Evolutionary conservation across 208 protist species (phyloP), one percentile per base, ranked within the genome.

Genomic region (Leishmania braziliensis): DNA sequence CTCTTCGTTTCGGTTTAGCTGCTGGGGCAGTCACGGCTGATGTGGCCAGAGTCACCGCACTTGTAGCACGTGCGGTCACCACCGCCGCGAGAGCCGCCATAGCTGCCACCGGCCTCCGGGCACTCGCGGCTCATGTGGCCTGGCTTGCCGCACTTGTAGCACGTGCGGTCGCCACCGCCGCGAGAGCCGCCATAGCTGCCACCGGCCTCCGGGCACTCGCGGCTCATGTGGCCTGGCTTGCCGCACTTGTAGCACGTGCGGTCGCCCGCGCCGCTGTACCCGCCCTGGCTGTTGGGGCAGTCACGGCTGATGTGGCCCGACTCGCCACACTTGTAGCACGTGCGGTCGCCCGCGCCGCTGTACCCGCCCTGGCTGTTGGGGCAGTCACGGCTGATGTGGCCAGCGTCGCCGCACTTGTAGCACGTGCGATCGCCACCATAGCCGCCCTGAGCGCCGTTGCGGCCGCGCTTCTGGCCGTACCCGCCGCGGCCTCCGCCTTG

Each of bases 221-320:
- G 93, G 83, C 83, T 92, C 75, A 93, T 89, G 89, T 95, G 95
- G 71, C 91, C 95, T 8, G 88, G 74, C 87, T 96, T 83, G 60
- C 95, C 95, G 84, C 95, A 98, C 87, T 94, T 90, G 84, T 85
- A 90, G 93, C 95, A 98, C n/a, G 84, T 87, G 79, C 88, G 85
- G 77, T 91, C 93, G 43, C 91, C 92, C 68, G 76, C 86, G 68
- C 86, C 77, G 39, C 63, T 70, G 43, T 51, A 74, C 4, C 69
- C 81, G 53, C 60, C 82, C 29, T 68, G 29, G n/a, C 62, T n/a
- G 56, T 60, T 89, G 76, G 95, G 92, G 87, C 96, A 98, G 43
- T 97, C 92, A 78, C 96, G 92, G 83, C 85, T 92, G 71, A 92
- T 84, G 89, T 95, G 95, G 70, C 91, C 95, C 5, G 84, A 74